Percentiles rank a stretch among this genome's conserved stretches.
phyloP scores from a whole-genome alignment of 2,329 filamentous ascomycete genomes.

The Diaporthe ilicicola region DNA sequence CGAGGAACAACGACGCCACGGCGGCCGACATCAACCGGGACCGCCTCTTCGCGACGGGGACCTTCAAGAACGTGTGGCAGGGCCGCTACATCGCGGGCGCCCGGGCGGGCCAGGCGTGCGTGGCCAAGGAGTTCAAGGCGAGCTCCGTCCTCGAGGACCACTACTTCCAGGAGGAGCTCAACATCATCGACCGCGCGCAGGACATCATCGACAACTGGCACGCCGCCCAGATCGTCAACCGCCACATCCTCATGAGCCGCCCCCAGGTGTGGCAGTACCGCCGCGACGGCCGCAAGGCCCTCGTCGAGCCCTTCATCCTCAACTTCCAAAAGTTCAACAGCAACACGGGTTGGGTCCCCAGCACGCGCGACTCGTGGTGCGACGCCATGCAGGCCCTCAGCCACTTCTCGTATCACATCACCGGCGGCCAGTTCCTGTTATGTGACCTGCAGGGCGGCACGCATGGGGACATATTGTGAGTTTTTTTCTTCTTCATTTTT shows the following conservation, averaged over 20 bases:
- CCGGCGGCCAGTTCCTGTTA: constrained; percentile 47
- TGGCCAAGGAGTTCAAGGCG: constrained; percentile 28
- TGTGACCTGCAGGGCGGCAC: constrained; percentile 54
- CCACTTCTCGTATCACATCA: constrained; percentile 52
- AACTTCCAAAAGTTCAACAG: constrained; percentile 56
- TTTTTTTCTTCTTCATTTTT: background rate
- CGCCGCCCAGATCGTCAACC: constrained; percentile 38
- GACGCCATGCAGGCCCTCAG: constrained; percentile 52
- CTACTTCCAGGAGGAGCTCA: constrained; percentile 27
- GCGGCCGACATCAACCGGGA: constrained; percentile 20
- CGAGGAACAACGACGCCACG: constrained; percentile 23
- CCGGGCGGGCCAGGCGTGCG: constrained; percentile 13
- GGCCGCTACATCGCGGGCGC: constrained; percentile 19
- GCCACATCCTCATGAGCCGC: constrained; percentile 46
- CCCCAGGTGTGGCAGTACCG: constrained; percentile 44
- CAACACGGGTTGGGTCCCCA: constrained; percentile 50
- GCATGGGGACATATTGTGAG: constrained; percentile 40
- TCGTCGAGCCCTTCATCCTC: constrained; percentile 50
- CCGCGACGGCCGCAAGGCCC: constrained; percentile 36
- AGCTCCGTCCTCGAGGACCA: constrained; percentile 25
- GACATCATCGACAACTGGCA: constrained; percentile 27
- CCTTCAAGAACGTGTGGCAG: constrained; percentile 26
- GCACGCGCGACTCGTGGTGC: constrained; percentile 40
- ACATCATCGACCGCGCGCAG: constrained; percentile 21
- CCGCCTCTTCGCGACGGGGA: constrained; percentile 16